A percentile compares a stretch with the other conserved stretches of the same genome.
Conservation (phyloP, 208 protist species). For the Wallacemonas sp. region DNA sequence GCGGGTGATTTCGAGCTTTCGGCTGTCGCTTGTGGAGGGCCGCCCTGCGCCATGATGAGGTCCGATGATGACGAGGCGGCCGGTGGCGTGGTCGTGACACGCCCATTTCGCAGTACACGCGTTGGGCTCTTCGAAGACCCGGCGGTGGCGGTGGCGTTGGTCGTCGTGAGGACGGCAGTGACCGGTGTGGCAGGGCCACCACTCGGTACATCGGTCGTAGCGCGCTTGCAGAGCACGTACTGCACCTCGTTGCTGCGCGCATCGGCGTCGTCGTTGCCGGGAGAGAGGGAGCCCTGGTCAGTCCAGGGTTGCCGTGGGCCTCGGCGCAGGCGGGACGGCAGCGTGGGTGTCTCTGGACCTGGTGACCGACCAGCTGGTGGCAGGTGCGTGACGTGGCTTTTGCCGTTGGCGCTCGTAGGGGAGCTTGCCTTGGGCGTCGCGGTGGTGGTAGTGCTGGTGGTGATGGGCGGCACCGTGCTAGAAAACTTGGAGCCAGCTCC, state of each 20-base stretch:
- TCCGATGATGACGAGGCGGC: not conserved
- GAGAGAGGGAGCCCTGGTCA: not conserved
- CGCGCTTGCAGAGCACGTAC: not conserved
- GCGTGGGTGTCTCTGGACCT: not conserved
- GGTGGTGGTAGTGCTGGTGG: not conserved
- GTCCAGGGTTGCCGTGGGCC: not conserved
- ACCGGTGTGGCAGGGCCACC: no score
- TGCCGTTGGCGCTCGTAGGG: no score
- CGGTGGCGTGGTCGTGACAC: not conserved
- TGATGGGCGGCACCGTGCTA: not conserved
- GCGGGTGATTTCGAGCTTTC: not conserved
- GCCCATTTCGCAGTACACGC: not conserved
- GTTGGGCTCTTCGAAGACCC: not conserved
- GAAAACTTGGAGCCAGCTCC: not conserved
- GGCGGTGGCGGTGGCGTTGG: no score
- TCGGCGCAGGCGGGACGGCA: not conserved
- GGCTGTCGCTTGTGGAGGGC: not conserved
- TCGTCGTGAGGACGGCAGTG: no score
- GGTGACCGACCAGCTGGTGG: no score
- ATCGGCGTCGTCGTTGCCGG: not conserved
- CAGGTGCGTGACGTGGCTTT: no score
- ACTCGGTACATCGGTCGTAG: no score
- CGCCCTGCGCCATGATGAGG: conserved; percentile 6
- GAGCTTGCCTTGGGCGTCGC: not conserved
- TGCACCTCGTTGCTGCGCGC: not conserved